Evolutionary conservation across 176 grass and related monocot species (phyloP), one percentile per base, ranked within the genome.

Genomic region (Thalia dealbata): DNA sequence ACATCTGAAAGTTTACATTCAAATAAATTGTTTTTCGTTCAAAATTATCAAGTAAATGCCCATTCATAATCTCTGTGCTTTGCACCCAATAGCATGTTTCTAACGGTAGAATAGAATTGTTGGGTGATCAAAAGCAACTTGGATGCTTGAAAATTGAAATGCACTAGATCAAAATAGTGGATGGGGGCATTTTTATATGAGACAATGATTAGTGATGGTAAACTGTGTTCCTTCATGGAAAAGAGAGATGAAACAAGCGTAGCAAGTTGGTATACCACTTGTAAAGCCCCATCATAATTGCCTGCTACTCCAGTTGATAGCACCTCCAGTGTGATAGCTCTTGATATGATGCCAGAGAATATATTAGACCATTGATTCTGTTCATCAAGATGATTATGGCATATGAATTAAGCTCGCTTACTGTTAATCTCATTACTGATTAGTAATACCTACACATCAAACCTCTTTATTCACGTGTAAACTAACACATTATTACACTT

Each of bases 311-410:
- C 73, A 46, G 73, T 75, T 18, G 73, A 75, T 25, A 75, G 13
- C 73, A 75, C 73, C 38, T 75, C 73, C 12, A 75, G 41, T 16
- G 73, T 75, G 38, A 75, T 10, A 63, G 73, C 73, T 45, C 58
- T 75, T 27, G 73, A 75, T 41, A 75, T 35, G 7, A 75, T 75
- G 32, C 58, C 58, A 46, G 73, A 75, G 58, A 75, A 75, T 29
- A 75, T 16, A 26, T 19, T 62, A n/a, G 56, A 75, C 73, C 73
- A 75, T 27, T 75, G 73, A 75, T 75, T 75, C 73, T 75, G 50
- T 68, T 68, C 65, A 23, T 68, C 38, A 44, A 7, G 16, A 68
- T 15, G 27, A 10, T 12, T 27, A 27, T 1, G 12, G 9, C 10
- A n/a, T 25, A 27, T 61, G 25, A 64, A 22, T 48, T n/a, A 38